Percentiles rank a stretch among this genome's conserved stretches.
These are phyloP conservation scores for Vitis riparia DNA, from an alignment of 164 flowering plant genomes.

Conservation along the genomic window DNA sequence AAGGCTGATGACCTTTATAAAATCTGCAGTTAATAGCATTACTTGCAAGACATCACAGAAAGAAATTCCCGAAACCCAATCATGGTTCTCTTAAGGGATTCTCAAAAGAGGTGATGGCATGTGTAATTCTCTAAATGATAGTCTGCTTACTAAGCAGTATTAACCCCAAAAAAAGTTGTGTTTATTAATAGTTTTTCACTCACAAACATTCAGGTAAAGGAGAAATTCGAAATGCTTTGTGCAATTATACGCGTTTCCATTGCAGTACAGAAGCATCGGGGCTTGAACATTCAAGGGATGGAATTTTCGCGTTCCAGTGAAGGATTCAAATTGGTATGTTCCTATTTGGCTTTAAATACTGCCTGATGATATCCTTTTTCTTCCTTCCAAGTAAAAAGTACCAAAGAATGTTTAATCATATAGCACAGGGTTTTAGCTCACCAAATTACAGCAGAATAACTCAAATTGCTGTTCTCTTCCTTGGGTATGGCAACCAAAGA, in stretches of 20 bases:
- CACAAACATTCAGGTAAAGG: slow-evolving; percentile 30
- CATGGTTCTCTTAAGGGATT: slow-evolving; percentile 31
- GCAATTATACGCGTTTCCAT: slow-evolving; percentile 47
- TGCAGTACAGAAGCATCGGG: slow-evolving; percentile 33
- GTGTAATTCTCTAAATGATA: background rate
- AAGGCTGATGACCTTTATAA: slow-evolving; percentile 3
- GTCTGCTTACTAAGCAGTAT: background rate
- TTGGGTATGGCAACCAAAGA: no score
- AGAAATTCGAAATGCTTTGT: slow-evolving; percentile 60
- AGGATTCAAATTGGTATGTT: slow-evolving; percentile 51
- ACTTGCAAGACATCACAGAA: slow-evolving; percentile 65
- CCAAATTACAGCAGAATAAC: no score
- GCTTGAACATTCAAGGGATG: slow-evolving; percentile 18
- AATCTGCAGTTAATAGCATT: slow-evolving; percentile 59
- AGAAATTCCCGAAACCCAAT: slow-evolving; percentile 53
- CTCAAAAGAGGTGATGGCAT: slow-evolving; percentile 36
- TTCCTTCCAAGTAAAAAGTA: background rate
- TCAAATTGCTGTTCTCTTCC: no score
- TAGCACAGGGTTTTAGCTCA: no score
- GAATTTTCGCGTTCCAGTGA: slow-evolving; percentile 33
- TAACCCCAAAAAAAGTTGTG: background rate
- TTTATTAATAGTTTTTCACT: background rate
- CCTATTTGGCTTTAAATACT: background rate
- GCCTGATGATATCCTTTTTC: background rate
- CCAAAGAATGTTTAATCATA: background rate